Percentiles rank a stretch among this genome's conserved stretches.
These are phyloP conservation scores for Cadophora malorum DNA, from an alignment of 2,329 filamentous ascomycete genomes.

Conservation along the genomic window DNA sequence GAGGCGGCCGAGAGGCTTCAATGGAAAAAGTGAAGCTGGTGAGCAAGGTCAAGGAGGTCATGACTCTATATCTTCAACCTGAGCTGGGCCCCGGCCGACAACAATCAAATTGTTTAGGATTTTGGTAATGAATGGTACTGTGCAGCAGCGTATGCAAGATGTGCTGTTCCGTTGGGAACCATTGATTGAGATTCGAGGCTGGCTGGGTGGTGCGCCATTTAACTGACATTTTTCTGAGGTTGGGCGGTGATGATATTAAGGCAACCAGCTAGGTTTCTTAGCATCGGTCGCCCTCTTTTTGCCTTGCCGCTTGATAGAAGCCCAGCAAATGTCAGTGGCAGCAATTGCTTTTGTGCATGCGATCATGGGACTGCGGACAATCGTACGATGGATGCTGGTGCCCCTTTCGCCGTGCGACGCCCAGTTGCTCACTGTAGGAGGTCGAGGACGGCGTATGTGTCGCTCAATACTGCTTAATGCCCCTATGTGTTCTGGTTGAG, in stretches of 20 bases:
- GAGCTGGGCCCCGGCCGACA: neutral
- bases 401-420: conserved; percentile 3
- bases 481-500: neutral
- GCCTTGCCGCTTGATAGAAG: conserved; percentile 28
- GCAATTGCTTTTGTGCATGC: conserved; percentile 11
- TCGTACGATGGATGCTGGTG: neutral
- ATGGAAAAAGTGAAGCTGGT: neutral
- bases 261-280: conserved; percentile 22
- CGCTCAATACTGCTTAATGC: neutral
- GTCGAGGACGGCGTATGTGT: neutral
- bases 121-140: neutral
- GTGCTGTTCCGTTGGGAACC: conserved; percentile 17
- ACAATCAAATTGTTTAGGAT: neutral
- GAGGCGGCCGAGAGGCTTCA: conserved; percentile 3
- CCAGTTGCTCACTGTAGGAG: neutral
- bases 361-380: conserved; percentile 18
- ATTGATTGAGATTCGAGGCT: conserved; percentile 24
- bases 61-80: conserved; percentile 25
- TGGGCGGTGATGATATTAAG: conserved; percentile 21
- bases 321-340: neutral
- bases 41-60: conserved; percentile 9
- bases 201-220: conserved; percentile 18
- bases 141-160: conserved; percentile 27
- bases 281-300: conserved; percentile 26
- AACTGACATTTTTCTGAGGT: neutral